Evolutionary conservation across 148 eudicot genomes (phyloP).

Genomic region (Rhododendron ovatum): DNA sequence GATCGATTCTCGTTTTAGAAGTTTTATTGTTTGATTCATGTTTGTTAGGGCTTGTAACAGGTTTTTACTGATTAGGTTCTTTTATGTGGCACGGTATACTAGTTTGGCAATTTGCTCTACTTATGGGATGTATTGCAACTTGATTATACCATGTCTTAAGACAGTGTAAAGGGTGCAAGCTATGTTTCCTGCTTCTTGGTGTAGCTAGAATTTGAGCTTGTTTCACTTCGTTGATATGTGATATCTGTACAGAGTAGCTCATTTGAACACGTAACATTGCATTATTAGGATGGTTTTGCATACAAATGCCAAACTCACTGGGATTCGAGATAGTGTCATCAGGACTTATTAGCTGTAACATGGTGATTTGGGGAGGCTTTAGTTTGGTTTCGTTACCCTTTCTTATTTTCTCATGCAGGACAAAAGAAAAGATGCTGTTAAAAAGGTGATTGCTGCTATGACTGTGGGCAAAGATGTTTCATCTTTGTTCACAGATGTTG

Average conservation of each 20-base stretch:
- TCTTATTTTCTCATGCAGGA: conserved; percentile 45
- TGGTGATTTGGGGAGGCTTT: conserved; percentile 1
- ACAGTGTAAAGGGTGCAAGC: not conserved
- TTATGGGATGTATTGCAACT: not conserved
- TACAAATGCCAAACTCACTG: not conserved
- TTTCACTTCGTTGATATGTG: not conserved
- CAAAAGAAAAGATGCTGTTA: conserved; percentile 98
- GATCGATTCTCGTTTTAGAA: not conserved
- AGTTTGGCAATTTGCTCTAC: not conserved
- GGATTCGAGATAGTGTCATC: not conserved
- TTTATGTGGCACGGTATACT: not conserved
- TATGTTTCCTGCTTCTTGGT: not conserved
- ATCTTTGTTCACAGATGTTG: conserved; percentile 95
- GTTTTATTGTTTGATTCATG: not conserved
- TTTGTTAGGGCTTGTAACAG: not conserved
- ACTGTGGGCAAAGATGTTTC: conserved; percentile 99
- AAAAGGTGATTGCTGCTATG: conserved; percentile 99
- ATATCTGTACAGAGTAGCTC: not conserved
- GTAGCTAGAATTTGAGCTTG: not conserved
- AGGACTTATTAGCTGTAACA: not conserved
- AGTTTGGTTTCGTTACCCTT: not conserved
- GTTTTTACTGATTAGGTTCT: not conserved
- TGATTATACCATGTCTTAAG: not conserved
- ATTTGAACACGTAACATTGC: not conserved
- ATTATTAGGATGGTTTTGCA: not conserved